These are phyloP conservation scores for Acanthamoeba royreba DNA, from an alignment of 208 protist species.

Conservation along the genomic window DNA sequence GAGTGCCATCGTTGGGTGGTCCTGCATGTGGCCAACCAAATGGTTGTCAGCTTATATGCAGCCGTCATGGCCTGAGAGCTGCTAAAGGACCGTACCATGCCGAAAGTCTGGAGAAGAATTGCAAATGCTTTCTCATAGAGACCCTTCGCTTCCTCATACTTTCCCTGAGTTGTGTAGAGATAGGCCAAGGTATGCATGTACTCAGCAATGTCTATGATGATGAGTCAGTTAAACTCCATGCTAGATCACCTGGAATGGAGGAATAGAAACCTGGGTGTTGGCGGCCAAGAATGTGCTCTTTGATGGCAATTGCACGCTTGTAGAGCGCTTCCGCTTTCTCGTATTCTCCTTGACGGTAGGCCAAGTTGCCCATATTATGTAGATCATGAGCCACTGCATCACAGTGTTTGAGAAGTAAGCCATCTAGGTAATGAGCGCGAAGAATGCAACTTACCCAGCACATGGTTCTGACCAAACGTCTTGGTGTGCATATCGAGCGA, in stretches of 20 bases:
- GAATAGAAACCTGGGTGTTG: constrained; percentile 33
- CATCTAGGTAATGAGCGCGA: neutral
- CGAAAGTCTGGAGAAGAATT: constrained; percentile 16
- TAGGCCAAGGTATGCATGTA: constrained; percentile 43
- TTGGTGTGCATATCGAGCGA: constrained; percentile 20
- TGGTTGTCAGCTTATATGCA: too few relatives aligned
- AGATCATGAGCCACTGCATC: neutral
- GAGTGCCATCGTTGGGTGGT: constrained; percentile 24
- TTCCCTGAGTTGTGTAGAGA: constrained; percentile 43
- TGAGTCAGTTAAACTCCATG: neutral
- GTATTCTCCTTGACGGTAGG: constrained; percentile 38
- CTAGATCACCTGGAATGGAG: neutral
- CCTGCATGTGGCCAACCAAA: too few relatives aligned
- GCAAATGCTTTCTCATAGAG: constrained; percentile 4
- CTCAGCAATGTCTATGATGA: neutral
- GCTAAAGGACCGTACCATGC: constrained; percentile 14
- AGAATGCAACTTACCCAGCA: neutral
- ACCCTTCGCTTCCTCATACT: constrained; percentile 19
- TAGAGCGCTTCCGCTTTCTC: constrained; percentile 46
- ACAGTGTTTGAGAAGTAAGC: neutral
- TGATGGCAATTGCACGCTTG: constrained; percentile 32
- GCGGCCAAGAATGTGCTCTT: neutral
- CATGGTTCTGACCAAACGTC: constrained; percentile 5
- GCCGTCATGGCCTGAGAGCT: too few relatives aligned
- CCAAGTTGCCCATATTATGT: constrained; percentile 28